A percentile compares a stretch with the other conserved stretches of the same genome.
phyloP scores from a whole-genome alignment of 768 basidiomycete genomes.

The Podaxis pistillaris region DNA sequence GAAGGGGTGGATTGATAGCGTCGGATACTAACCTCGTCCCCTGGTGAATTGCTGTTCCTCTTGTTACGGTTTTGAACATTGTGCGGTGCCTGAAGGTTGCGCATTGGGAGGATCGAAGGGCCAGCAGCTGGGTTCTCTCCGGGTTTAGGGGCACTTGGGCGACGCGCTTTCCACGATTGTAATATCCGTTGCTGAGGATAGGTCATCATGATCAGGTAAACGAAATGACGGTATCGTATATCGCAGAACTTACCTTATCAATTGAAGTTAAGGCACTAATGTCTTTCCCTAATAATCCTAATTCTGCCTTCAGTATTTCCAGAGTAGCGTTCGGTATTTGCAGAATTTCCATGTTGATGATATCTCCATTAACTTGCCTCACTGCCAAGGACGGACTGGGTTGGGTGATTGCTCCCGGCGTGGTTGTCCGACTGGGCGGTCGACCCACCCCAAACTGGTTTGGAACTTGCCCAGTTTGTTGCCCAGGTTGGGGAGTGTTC shows the following conservation, averaged over 20 bases:
- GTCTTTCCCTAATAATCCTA: slow-evolving; percentile 48
- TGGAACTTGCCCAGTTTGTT: slow-evolving; percentile 22
- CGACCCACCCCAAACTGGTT: slow-evolving; percentile 42
- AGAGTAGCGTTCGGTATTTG: slow-evolving; percentile 36
- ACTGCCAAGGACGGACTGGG: slow-evolving; percentile 57
- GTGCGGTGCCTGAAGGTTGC: slow-evolving; percentile 19
- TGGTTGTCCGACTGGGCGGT: slow-evolving; percentile 60
- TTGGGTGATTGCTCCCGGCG: slow-evolving; percentile 49
- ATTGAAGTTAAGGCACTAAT: slow-evolving; percentile 35
- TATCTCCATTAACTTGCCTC: slow-evolving; percentile 32
- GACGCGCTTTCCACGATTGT: slow-evolving; percentile 8
- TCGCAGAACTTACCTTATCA: slow-evolving; percentile 55
- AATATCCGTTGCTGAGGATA: slow-evolving; percentile 37
- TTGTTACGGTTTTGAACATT: slow-evolving; percentile 31
- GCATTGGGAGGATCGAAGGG: slow-evolving; percentile 39
- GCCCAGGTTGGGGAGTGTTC: slow-evolving; percentile 27
- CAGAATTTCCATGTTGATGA: slow-evolving; percentile 41
- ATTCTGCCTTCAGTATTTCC: slow-evolving; percentile 36
- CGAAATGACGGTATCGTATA: slow-evolving; percentile 1
- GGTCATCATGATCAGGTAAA: not conserved
- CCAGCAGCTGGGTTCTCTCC: slow-evolving; percentile 38
- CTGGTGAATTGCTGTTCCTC: slow-evolving; percentile 60
- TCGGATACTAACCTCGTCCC: slow-evolving; percentile 47
- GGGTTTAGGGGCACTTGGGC: slow-evolving; percentile 10
- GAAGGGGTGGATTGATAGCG: slow-evolving; percentile 1